Percentiles rank a stretch among this genome's conserved stretches.
phyloP scores from a whole-genome alignment of 2,329 filamentous ascomycete genomes.

The Triangularia verruculosa region DNA sequence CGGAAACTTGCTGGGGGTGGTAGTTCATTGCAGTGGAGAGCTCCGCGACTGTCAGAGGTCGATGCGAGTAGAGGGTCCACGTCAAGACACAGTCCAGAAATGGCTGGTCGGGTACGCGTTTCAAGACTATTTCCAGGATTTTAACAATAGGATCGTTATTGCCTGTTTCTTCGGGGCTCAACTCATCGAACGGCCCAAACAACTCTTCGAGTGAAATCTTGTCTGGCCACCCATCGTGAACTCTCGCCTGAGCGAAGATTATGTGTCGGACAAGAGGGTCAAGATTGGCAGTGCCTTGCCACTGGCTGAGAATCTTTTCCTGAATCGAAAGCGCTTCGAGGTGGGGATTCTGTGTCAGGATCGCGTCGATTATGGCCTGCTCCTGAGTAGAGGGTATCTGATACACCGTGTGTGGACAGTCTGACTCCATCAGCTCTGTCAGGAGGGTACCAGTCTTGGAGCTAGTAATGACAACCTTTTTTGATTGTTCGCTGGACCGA shows the following conservation, averaged over 20 bases:
- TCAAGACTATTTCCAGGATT: neutral
- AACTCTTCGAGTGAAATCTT: neutral
- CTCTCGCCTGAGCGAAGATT: neutral
- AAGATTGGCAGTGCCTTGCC: neutral
- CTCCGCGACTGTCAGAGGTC: neutral
- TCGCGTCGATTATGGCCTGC: neutral
- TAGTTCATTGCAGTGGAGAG: neutral
- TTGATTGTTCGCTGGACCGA: neutral
- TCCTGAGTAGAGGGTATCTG: neutral
- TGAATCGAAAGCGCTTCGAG: neutral
- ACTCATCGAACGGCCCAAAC: neutral
- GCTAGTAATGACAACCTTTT: constrained; percentile 13
- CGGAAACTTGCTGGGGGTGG: neutral
- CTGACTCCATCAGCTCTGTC: constrained; percentile 1
- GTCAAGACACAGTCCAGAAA: neutral
- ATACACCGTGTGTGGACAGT: neutral
- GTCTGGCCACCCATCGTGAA: neutral
- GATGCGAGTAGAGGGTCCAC: neutral
- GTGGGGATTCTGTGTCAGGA: neutral
- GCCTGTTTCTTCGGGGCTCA: neutral
- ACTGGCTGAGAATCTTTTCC: neutral
- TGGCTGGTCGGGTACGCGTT: neutral
- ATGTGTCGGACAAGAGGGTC: constrained; percentile 4
- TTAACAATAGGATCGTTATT: neutral
- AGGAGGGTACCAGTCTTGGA: constrained; percentile 8